Percentiles rank a stretch among this genome's conserved stretches.
Conservation (phyloP, 2,329 filamentous ascomycete species). For the Pleomassaria siparia region DNA sequence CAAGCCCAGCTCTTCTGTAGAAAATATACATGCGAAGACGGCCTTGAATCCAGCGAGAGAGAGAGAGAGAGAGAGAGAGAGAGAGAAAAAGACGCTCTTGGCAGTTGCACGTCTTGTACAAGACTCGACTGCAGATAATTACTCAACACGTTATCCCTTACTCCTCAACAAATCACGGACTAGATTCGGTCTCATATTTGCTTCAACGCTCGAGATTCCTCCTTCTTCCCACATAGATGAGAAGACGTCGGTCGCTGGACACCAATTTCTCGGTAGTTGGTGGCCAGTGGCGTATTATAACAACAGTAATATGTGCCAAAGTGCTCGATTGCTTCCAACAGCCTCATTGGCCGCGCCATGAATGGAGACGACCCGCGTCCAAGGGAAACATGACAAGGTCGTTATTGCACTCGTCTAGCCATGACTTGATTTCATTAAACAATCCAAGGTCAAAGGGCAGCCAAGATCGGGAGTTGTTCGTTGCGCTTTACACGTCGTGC, state of each 20-base stretch:
- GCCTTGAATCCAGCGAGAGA: no score
- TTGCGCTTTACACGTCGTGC: background rate
- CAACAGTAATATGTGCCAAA: slow-evolving; percentile 5
- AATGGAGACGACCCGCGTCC: background rate
- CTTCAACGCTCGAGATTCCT: no score
- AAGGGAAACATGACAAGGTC: background rate
- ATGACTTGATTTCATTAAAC: background rate
- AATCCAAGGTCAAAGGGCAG: background rate
- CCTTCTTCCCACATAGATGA: no score
- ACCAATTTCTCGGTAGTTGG: slow-evolving; percentile 4
- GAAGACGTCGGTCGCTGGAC: background rate
- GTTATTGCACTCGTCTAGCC: slow-evolving; percentile 1
- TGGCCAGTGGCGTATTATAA: background rate
- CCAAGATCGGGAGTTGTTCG: slow-evolving; percentile 3
- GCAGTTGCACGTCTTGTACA: no score
- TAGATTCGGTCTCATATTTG: no score
- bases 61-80: no score
- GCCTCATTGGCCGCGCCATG: background rate
- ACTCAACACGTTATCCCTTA: no score
- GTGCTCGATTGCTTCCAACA: background rate
- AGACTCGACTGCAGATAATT: no score
- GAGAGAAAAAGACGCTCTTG: no score
- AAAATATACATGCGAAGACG: no score
- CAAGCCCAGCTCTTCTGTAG: no score
- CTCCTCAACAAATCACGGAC: no score